Base-by-base conservation (phyloP, 2,329 filamentous ascomycete genomes). In the Penicillium capsulatum region DNA sequence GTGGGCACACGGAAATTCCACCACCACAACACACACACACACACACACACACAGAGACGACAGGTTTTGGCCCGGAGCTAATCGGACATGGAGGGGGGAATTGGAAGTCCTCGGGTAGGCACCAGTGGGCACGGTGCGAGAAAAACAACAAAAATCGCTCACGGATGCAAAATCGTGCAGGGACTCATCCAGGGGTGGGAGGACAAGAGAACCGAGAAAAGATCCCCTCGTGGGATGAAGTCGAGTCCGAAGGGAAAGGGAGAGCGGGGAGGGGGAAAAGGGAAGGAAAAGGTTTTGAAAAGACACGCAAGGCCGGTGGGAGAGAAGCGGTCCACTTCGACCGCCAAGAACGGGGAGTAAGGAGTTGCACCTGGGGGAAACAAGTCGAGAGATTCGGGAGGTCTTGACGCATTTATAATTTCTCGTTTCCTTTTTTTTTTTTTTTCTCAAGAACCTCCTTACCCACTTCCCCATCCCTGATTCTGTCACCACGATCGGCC, bases 81-180 rank as follows among this genome's bases (percentile, higher is more conserved):
- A 50, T 54, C 50, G 49, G 55, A 55, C 60, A 63, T 63, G 58
- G 48, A 53, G 58, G 53, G 55, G 37, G 17, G 36, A 49, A 40
- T 30, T 31, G 20, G 26, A 42, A 38, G 35, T 44, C 14, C 31
- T 28, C 26, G 35, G 24, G 35, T 11, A 31, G 19, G 16, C 17
- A 31, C n/a, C 17, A 35, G 32, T 31, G 32, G 26, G 36, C 42
- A 29, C 14, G 22, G 9, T 15, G 32, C 36, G 17, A 34, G 44
- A 45, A 38, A 48, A 37, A 42, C 33, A 37, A 39, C 22, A 41
- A 35, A 47, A 47, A 50, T 42, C 34, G 45, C 42, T 42, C 33
- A 46, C 42, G 36, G 44, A 46, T 46, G 38, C 44, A 50, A 50
- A 44, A 40, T 49, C 47, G 47, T 47, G 47, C 44, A 42, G 38